Conservation (phyloP, 768 basidiomycete species). For the Podaxis sp. region DNA sequence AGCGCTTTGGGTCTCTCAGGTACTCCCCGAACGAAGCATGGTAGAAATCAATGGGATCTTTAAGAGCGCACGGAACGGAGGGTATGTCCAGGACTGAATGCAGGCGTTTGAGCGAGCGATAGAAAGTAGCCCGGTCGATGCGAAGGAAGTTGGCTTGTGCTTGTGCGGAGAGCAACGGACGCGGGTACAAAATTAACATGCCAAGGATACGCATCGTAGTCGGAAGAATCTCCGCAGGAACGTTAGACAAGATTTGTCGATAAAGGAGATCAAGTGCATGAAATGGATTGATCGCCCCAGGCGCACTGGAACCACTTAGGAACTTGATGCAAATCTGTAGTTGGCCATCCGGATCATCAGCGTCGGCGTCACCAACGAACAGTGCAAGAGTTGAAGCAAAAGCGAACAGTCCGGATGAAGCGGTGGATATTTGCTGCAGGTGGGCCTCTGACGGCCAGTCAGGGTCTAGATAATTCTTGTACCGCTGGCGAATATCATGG, state of each 20-base stretch:
- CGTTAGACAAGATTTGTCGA: background rate
- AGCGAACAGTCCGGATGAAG: background rate
- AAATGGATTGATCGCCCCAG: background rate
- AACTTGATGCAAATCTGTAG: background rate
- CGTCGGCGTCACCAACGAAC: background rate
- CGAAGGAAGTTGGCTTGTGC: background rate
- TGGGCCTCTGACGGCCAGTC: background rate
- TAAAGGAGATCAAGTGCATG: slow-evolving; percentile 2
- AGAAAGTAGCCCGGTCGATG: background rate
- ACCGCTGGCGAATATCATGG: background rate
- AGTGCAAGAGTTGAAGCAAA: background rate
- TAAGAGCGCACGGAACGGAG: too few relatives aligned
- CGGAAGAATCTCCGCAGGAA: background rate
- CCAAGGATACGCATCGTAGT: background rate
- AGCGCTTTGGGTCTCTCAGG: background rate
- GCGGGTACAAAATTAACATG: background rate
- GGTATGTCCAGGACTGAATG: background rate
- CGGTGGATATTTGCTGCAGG: background rate
- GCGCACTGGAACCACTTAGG: background rate
- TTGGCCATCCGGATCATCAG: background rate
- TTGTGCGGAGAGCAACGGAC: background rate
- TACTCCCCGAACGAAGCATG: slow-evolving; percentile 5
- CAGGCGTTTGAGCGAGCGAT: background rate
- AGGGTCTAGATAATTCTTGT: background rate
- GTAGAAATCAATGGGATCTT: background rate